Evolutionary conservation across 108 stramenopile genomes (phyloP).

Genomic region (Cyclotella atomus): DNA sequence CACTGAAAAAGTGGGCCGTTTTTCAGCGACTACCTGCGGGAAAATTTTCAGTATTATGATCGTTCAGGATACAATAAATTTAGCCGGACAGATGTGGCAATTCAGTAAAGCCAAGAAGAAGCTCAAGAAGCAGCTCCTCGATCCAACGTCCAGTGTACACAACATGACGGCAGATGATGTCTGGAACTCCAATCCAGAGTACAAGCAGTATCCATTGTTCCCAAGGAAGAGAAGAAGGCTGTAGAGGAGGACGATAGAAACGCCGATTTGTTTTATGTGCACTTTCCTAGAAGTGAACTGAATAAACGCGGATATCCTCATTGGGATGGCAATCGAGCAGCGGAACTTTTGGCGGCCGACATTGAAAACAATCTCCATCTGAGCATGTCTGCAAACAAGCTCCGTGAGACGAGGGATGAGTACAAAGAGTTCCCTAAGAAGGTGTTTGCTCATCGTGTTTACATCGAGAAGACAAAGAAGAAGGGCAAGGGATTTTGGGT

Average conservation of each 20-base stretch:
- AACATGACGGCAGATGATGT: conserved; percentile 11
- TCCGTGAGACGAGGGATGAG: neutral
- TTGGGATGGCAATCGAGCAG: neutral
- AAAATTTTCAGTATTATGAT: too few species aligned
- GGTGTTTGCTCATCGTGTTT: neutral
- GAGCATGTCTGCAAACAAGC: neutral
- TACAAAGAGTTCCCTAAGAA: neutral
- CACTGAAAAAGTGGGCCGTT: too few species aligned
- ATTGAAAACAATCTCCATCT: neutral
- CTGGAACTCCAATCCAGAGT: neutral
- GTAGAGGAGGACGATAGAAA: neutral
- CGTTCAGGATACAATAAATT: too few species aligned
- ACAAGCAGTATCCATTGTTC: conserved; percentile 24
- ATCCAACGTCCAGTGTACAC: conserved; percentile 6
- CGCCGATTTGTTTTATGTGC: neutral
- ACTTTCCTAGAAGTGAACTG: neutral
- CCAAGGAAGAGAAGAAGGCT: neutral
- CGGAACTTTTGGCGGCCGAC: neutral
- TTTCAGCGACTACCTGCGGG: too few species aligned
- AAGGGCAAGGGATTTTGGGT: neutral
- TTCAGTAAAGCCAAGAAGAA: conserved; percentile 25
- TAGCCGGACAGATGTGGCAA: too few species aligned
- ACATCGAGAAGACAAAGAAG: neutral
- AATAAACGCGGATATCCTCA: neutral
- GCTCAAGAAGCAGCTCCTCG: conserved; percentile 22